Conservation (phyloP, 192 early-diverging fungal genomes). For the Entomortierella chlamydospora region DNA sequence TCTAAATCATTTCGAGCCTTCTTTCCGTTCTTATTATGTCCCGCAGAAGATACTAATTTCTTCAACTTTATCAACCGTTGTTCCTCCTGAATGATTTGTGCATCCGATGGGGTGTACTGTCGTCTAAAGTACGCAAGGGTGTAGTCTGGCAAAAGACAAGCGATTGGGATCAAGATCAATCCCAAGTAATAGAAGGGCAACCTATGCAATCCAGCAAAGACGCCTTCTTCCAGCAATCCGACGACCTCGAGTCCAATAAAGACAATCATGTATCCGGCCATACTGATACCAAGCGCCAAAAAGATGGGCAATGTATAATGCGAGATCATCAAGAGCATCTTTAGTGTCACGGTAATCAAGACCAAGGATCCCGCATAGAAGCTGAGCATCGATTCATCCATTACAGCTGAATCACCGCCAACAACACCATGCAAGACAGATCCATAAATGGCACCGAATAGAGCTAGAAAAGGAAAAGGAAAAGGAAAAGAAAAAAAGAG, state of each 20-base stretch:
- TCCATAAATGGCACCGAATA: constrained; percentile 43
- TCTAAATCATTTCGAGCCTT: constrained; percentile 13
- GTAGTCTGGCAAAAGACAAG: constrained; percentile 48
- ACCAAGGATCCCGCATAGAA: constrained; percentile 48
- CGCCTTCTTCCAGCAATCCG: constrained; percentile 24
- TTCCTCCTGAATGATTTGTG: constrained; percentile 51
- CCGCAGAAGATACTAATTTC: not conserved
- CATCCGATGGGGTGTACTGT: constrained; percentile 46
- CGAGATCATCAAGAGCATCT: constrained; percentile 50
- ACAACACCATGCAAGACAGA: constrained; percentile 26
- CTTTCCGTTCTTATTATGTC: constrained; percentile 12
- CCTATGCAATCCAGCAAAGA: constrained; percentile 31
- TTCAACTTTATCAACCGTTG: constrained; percentile 31
- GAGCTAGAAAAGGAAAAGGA: constrained; percentile 10
- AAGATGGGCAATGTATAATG: constrained; percentile 43
- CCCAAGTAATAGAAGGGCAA: constrained; percentile 48
- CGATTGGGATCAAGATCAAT: constrained; percentile 37
- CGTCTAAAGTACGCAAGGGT: constrained; percentile 20
- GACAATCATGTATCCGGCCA: constrained; percentile 38
- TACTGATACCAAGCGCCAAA: constrained; percentile 32
- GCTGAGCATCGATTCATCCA: constrained; percentile 39
- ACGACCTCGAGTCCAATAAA: constrained; percentile 42
- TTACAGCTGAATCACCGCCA: constrained; percentile 3
- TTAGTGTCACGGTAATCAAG: constrained; percentile 50
- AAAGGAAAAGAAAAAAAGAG: too few relatives aligned